These are phyloP conservation scores for Boletus eberwhitei DNA, from an alignment of 768 basidiomycete genomes.

Conservation along the genomic window DNA sequence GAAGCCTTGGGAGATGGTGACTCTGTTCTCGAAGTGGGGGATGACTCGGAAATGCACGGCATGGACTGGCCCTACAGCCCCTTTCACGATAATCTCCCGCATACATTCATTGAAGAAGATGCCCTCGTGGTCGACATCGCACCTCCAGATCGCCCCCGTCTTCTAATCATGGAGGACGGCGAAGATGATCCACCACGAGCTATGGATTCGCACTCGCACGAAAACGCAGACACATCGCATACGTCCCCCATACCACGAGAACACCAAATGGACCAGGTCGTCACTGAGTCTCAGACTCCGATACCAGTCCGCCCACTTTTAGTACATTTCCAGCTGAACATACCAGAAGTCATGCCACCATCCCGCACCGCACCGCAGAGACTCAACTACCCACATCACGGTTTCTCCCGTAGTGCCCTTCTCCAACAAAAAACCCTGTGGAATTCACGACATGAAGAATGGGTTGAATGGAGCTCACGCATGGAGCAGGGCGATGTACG, in stretches of 20 bases:
- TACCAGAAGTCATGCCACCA: constrained; percentile 1
- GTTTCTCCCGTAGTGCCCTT: constrained; percentile 60
- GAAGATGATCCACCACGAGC: constrained; percentile 3
- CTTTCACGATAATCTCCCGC: background rate
- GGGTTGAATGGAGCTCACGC: constrained; percentile 37
- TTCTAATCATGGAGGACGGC: background rate
- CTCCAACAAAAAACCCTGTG: constrained; percentile 62
- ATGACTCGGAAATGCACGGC: background rate
- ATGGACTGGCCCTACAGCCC: constrained; percentile 13
- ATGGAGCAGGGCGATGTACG: constrained; percentile 4
- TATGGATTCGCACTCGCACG: constrained; percentile 14
- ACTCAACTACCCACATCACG: constrained; percentile 52
- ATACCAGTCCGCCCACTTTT: constrained; percentile 19
- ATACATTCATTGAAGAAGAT: constrained; percentile 9
- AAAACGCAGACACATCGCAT: constrained; percentile 6
- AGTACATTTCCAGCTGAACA: background rate
- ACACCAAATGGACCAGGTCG: constrained; percentile 15
- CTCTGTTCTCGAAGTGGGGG: background rate
- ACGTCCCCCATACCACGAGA: constrained; percentile 12
- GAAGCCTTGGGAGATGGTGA: background rate
- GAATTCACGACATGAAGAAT: constrained; percentile 52
- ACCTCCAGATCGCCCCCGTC: background rate
- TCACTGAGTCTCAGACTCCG: constrained; percentile 19
- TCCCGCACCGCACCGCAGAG: constrained; percentile 28
- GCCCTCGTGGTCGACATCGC: background rate